Conservation (phyloP, 169 alveolate genomes). For the Eimeria acervulina region DNA sequence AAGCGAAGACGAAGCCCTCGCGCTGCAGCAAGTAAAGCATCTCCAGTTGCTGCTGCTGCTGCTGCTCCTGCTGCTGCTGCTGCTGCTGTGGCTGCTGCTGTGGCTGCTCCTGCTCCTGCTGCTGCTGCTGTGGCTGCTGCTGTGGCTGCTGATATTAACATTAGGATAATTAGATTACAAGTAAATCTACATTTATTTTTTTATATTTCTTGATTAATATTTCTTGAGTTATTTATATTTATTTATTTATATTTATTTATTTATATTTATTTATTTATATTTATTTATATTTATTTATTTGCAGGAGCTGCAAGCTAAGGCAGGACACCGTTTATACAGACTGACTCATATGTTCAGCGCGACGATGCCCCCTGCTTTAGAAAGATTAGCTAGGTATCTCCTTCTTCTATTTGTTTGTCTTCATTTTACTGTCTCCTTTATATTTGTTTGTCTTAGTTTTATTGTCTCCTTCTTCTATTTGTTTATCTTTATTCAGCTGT, state of each 20-base stretch:
- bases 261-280: not conserved
- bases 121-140: no score
- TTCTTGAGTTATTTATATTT: not conserved
- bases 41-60: no score
- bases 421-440: not conserved
- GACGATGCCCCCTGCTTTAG: slow-evolving; percentile 98
- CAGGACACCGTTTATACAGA: slow-evolving; percentile 94
- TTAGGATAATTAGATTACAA: no score
- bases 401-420: not conserved
- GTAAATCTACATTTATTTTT: not conserved
- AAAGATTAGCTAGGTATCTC: slow-evolving; percentile 92
- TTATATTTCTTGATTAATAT: not conserved
- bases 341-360: slow-evolving; percentile 97
- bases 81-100: no score
- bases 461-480: no score
- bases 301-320: slow-evolving; percentile 92
- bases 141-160: no score
- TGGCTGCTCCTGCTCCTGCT: no score
- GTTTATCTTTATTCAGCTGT: no score
- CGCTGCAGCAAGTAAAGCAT: slow-evolving; percentile 92
- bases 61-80: no score
- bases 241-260: not conserved
- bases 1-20: slow-evolving; percentile 92
- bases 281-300: not conserved
- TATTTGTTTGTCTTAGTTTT: no score